Conservation (phyloP, 2,329 filamentous ascomycete species). For the Pseudogymnoascus sp. region DNA sequence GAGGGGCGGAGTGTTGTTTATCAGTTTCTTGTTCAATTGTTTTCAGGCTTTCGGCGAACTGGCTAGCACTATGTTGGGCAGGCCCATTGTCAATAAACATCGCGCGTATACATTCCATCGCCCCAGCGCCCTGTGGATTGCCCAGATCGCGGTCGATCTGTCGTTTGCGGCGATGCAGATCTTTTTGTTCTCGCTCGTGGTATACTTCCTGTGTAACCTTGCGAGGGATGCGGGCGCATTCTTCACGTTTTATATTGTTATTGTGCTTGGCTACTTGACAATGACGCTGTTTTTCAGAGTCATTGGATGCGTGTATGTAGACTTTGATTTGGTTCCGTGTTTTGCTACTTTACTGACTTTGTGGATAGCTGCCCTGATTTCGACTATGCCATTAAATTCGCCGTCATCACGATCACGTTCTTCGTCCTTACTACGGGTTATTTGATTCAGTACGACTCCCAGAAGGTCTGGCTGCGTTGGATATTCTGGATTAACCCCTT, state of each 20-base stretch:
- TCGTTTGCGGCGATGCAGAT: conserved; percentile 51
- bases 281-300: conserved; percentile 51
- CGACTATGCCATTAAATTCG: conserved; percentile 50
- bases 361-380: conserved; percentile 46
- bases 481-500: conserved; percentile 59
- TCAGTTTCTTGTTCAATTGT: conserved; percentile 53
- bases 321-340: background rate
- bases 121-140: conserved; percentile 50
- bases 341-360: background rate
- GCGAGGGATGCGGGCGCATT: conserved; percentile 43
- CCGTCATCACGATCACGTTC: conserved; percentile 41
- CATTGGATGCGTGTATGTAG: background rate
- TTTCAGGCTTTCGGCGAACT: conserved; percentile 60
- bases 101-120: conserved; percentile 49
- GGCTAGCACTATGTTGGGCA: conserved; percentile 50
- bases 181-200: conserved; percentile 45
- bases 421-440: conserved; percentile 57
- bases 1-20: conserved; percentile 57
- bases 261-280: conserved; percentile 43
- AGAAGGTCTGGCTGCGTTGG: conserved; percentile 55
- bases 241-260: conserved; percentile 53
- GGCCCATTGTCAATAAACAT: conserved; percentile 52
- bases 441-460: conserved; percentile 38
- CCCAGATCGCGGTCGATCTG: conserved; percentile 46
- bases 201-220: conserved; percentile 58